Evolutionary conservation across 1,284 basidiomycete genomes (phyloP).

Genomic region (Rhodotorula glutinis): DNA sequence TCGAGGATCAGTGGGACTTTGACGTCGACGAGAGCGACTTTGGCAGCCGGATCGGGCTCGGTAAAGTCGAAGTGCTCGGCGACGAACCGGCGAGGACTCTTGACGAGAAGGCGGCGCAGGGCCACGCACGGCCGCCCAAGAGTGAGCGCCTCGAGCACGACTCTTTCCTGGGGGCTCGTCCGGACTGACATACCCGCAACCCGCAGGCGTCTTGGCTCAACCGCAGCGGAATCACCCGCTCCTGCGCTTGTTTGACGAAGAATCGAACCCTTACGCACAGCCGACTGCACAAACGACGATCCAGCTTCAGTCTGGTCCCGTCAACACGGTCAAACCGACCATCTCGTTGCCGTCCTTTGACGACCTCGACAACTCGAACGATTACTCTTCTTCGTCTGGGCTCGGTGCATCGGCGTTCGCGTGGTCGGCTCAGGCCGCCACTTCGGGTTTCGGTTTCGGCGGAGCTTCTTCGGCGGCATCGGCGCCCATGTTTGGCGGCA

Average conservation of each 20-base stretch:
- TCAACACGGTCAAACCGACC: constrained; percentile 35
- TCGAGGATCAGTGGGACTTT: constrained; percentile 37
- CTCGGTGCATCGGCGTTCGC: background rate
- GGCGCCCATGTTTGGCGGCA: background rate
- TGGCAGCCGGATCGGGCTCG: constrained; percentile 9
- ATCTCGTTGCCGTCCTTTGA: constrained; percentile 39
- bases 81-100: constrained; percentile 17
- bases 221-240: constrained; percentile 36
- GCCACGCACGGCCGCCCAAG: constrained; percentile 28
- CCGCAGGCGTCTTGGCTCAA: background rate
- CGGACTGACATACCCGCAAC: too few relatives aligned
- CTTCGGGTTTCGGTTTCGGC: constrained; percentile 2
- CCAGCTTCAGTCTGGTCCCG: constrained; percentile 20
- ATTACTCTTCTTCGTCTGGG: background rate
- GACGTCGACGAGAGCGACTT: constrained; percentile 35
- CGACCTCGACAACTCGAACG: constrained; percentile 22
- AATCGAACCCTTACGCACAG: constrained; percentile 33
- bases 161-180: too few relatives aligned
- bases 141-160: background rate
- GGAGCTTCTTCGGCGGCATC: background rate
- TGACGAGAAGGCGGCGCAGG: constrained; percentile 24
- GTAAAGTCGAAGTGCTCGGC: constrained; percentile 9
- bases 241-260: constrained; percentile 42
- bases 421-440: background rate
- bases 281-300: constrained; percentile 3